Evolutionary conservation across 169 alveolate species (phyloP).

Genomic region (Perkinsus marinus): DNA sequence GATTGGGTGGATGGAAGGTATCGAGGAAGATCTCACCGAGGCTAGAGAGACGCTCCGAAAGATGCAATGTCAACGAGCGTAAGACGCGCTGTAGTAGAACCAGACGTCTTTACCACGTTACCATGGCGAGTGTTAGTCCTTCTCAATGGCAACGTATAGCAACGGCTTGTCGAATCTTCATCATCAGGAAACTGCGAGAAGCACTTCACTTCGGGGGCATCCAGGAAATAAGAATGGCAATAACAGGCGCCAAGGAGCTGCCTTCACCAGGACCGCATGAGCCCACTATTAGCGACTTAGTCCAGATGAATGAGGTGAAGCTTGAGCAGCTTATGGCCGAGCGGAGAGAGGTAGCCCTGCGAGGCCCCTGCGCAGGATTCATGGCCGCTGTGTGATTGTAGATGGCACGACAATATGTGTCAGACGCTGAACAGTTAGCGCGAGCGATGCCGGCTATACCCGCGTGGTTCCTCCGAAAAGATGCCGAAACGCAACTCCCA

Average conservation of each 20-base stretch:
- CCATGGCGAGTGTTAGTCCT: no score
- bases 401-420: not conserved
- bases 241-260: not conserved
- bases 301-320: not conserved
- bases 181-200: not conserved
- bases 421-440: not conserved
- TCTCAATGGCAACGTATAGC: no score
- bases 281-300: not conserved
- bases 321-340: not conserved
- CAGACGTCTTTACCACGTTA: no score
- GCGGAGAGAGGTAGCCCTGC: not conserved
- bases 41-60: not conserved
- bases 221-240: not conserved
- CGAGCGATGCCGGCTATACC: not conserved
- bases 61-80: not conserved
- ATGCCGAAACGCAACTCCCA: not conserved
- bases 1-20: not conserved
- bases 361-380: not conserved
- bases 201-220: not conserved
- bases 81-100: not conserved
- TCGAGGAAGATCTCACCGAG: not conserved
- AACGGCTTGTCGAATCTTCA: not conserved
- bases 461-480: not conserved
- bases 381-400: not conserved
- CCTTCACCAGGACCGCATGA: no score